These are phyloP conservation scores for Circinella minor DNA, from an alignment of 371 early-diverging fungal genomes.

Conservation along the genomic window DNA sequence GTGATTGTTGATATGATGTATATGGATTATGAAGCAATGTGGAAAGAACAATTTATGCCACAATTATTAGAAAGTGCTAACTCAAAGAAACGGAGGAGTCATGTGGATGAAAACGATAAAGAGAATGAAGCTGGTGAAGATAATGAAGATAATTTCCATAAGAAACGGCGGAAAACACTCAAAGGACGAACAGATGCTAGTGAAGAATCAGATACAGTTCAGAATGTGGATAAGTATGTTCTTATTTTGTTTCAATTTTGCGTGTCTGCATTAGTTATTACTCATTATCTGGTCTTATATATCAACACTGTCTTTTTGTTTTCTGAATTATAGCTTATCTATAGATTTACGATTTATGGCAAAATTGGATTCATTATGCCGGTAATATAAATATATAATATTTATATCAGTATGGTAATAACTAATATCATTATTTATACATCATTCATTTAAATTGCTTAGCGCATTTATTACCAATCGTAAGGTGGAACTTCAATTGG, in stretches of 20 bases:
- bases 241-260: background rate
- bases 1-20: slow-evolving; percentile 40
- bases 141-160: background rate
- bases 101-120: slow-evolving; percentile 8
- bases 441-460: background rate
- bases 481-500: slow-evolving; percentile 48
- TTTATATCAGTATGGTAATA: background rate
- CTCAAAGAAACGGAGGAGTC: slow-evolving; percentile 15
- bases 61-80: background rate
- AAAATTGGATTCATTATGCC: slow-evolving; percentile 50
- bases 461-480: slow-evolving; percentile 53
- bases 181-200: slow-evolving; percentile 5
- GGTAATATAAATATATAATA: slow-evolving; percentile 20
- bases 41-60: slow-evolving; percentile 40
- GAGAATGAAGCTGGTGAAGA: background rate
- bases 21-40: slow-evolving; percentile 42
- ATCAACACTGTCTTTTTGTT: too few species aligned
- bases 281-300: background rate
- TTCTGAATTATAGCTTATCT: slow-evolving; percentile 13
- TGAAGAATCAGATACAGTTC: slow-evolving; percentile 1
- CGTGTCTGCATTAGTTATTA: background rate
- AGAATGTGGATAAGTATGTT: slow-evolving; percentile 35
- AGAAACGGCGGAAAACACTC: slow-evolving; percentile 22
- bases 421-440: too few species aligned
- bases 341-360: slow-evolving; percentile 53